Evolutionary conservation across 108 stramenopile species (phyloP), one percentile per base, ranked within the genome.

Genomic region (Cyclotella sp.): DNA sequence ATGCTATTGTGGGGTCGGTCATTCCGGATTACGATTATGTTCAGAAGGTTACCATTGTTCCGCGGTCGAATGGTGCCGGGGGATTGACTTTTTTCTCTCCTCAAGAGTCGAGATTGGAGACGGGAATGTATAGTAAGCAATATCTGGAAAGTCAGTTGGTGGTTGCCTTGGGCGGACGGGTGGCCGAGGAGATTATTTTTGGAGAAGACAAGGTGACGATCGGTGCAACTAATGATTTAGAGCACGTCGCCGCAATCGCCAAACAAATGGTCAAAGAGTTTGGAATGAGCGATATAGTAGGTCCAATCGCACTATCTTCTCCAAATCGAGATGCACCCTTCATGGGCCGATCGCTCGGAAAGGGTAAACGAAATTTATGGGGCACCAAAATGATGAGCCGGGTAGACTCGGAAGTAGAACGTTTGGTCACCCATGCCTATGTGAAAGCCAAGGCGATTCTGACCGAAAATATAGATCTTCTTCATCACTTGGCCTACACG

Each of bases 31-130:
- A 95, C 75, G 94, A 95, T 78, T 95, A 97, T 72, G 94, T 99
- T 18, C 98, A 98, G 85, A 99, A 99, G 90, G 97, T 98, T 28
- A 85, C 95, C 49, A 99, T 99, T 85, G 90, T 98, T 64, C 98
- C 94, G 13, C 91, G 92, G 15, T 93, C 94, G 47, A 95, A 92
- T 75, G 94, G 97, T 84, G 96, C 97, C 72, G 87, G 94, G 75
- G 92, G 98, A 58, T 68, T 97, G 75, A 97, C 98, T 49, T 96
- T 97, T 86, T 97, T 97, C 79, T 93, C 94, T 57, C 97, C 97
- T 61, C 85, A 89, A 71, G 98, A 98, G 69, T 85, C 87, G 28
- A 93, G 96, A 65, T 69, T 98, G 27, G 97, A 98, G 76, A 85
- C 88, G 47, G 95, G 95, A 14, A 88, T 97, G 85, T 97, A 97